Percentiles rank a stretch among this genome's conserved stretches.
Conservation (phyloP, 2,329 filamentous ascomycete genomes). For the Lomentospora prolificans region DNA sequence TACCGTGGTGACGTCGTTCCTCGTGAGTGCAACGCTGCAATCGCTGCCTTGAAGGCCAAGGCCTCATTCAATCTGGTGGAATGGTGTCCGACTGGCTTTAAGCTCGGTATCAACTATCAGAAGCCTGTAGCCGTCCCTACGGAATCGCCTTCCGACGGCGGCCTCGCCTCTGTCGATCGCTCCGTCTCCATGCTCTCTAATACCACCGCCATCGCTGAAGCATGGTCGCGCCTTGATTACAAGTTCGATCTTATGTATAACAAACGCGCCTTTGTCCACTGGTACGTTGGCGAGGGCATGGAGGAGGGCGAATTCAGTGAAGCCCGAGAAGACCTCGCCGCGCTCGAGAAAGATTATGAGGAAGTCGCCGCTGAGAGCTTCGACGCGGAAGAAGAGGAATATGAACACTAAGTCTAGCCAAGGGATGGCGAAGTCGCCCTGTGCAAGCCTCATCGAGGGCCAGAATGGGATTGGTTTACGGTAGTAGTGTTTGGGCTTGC, state of each 20-base stretch:
- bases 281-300: conserved; percentile 85
- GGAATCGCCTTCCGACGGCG: conserved; percentile 41
- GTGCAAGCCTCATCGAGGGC: not conserved
- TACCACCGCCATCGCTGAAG: conserved; percentile 64
- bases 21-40: conserved; percentile 58
- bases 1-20: conserved; percentile 65
- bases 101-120: conserved; percentile 68
- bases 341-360: conserved; percentile 79
- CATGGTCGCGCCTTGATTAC: conserved; percentile 62
- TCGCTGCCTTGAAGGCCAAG: conserved; percentile 60
- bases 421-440: not conserved
- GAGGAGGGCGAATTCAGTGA: conserved; percentile 86
- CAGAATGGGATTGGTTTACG: not conserved
- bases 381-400: conserved; percentile 53
- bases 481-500: not conserved
- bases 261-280: conserved; percentile 68
- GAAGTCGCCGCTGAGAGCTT: conserved; percentile 69
- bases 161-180: conserved; percentile 51
- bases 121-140: conserved; percentile 51
- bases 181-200: conserved; percentile 65
- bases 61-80: conserved; percentile 64
- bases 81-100: conserved; percentile 69
- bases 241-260: conserved; percentile 74
- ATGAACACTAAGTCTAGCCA: conserved; percentile 62
- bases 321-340: conserved; percentile 76